Evolutionary conservation across 306 rosid genomes (phyloP), one percentile per base, ranked within the genome.

Genomic region (Quercus dentata): DNA sequence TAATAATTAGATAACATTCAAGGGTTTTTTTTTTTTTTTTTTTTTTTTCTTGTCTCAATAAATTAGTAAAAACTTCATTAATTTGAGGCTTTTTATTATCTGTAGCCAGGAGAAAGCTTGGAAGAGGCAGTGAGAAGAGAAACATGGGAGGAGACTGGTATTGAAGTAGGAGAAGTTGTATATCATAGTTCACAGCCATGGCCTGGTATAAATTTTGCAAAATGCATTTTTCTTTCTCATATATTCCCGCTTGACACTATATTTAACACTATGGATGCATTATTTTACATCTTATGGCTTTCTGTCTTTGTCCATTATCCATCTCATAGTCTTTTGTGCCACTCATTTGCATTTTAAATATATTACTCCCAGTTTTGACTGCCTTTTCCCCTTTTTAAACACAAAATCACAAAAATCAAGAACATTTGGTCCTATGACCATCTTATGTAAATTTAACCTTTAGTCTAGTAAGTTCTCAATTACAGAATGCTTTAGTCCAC

Each of bases 51-150:
- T 56, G 41, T 77, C 30, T 38, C 13, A 54, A 9, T 20, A 59
- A 30, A 64, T 78, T 30, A 19, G 49, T 69, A 61, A 64, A 71
- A 51, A 63, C 13, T 70, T 56, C 75, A 52, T 69, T 49, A 57
- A 65, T 49, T 80, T 65, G 55, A 33, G 61, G 61, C 69, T 35
- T 77, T 71, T 61, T 84, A 63, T 68, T 79, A 59, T 73, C 74
- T 68, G 74, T 85, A 95, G 99, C 94, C 96, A 69, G 97, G 97
- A 82, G 99, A 95, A 88, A 95, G 94, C 88, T 85, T 95, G 88
- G 98, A 95, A 85, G 97, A 91, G 89, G 98, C 99, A 28, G 98
- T 93, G 80, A 88, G 91, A 87, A 91, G 99, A 83, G 99, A 95
- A 84, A 90, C 99, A 44, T 90, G 94, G 96, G 99, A 95, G 69